A percentile compares a stretch with the other conserved stretches of the same genome.
These are phyloP conservation scores for Ceratobasidium sp. DNA, from an alignment of 1,284 basidiomycete species.

Conservation along the genomic window DNA sequence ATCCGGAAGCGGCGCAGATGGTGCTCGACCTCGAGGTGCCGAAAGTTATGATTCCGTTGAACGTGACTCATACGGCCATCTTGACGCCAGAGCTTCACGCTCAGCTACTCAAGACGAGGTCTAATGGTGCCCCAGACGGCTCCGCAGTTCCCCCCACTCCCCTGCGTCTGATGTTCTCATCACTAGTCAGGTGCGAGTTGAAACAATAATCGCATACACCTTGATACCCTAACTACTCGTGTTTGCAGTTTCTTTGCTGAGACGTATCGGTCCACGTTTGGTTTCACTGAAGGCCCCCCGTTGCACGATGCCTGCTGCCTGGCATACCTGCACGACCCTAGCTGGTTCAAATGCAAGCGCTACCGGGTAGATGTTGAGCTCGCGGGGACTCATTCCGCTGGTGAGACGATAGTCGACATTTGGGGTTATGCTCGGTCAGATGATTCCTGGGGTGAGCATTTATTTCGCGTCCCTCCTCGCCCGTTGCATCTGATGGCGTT, in stretches of 20 bases:
- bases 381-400: constrained; percentile 70
- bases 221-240: not conserved
- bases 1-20: constrained; percentile 84
- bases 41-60: constrained; percentile 82
- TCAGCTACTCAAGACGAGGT: constrained; percentile 60
- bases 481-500: not conserved
- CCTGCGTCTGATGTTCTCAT: constrained; percentile 79
- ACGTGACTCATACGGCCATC: constrained; percentile 86
- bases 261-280: constrained; percentile 76
- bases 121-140: constrained; percentile 52
- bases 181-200: constrained; percentile 63
- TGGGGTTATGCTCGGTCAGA: constrained; percentile 71
- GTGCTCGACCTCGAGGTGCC: constrained; percentile 72
- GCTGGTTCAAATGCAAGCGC: constrained; percentile 71
- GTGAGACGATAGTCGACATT: constrained; percentile 82
- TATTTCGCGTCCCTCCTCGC: constrained; percentile 34
- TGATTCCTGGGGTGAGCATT: constrained; percentile 69
- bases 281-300: constrained; percentile 81
- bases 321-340: constrained; percentile 75
- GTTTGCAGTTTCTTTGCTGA: constrained; percentile 70
- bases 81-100: constrained; percentile 69
- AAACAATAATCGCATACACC: not conserved
- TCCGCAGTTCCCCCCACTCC: constrained; percentile 64
- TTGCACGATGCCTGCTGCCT: constrained; percentile 86
- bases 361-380: constrained; percentile 84